phyloP scores from a whole-genome alignment of 148 eudicot species.

The Chenopodium formosanum region DNA sequence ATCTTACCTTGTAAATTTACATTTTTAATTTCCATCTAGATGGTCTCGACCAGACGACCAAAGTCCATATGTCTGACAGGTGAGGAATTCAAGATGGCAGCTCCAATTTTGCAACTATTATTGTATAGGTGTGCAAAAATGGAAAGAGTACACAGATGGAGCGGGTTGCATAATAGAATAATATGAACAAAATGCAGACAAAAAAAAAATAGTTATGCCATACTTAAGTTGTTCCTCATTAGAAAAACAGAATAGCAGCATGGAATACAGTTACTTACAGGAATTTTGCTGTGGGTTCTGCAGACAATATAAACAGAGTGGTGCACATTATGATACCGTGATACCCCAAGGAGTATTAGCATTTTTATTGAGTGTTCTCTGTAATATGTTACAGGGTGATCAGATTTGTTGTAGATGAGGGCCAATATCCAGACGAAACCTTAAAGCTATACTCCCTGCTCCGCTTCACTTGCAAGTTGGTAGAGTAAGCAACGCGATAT shows the following conservation, averaged over 20 bases:
- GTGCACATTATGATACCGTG: neutral
- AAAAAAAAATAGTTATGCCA: neutral
- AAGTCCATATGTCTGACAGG: neutral
- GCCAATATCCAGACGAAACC: neutral
- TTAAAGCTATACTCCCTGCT: neutral
- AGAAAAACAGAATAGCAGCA: neutral
- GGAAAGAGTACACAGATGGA: neutral
- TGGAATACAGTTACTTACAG: neutral
- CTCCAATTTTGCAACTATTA: neutral
- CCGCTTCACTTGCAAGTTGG: neutral
- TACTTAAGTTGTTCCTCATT: neutral
- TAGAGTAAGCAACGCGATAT: neutral
- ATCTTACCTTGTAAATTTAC: neutral
- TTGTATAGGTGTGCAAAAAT: neutral
- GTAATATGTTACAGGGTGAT: neutral
- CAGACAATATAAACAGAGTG: neutral
- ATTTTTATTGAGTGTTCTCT: neutral
- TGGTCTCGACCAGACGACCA: neutral
- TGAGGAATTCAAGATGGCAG: neutral
- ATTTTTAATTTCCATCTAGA: neutral
- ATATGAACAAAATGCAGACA: neutral
- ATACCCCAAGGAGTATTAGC: neutral
- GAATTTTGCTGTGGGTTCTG: neutral
- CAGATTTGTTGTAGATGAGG: neutral
- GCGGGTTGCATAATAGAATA: too few species aligned